Evolutionary conservation across 495 filamentous ascomycete species (phyloP).

Genomic region (Trichoderma virens): DNA sequence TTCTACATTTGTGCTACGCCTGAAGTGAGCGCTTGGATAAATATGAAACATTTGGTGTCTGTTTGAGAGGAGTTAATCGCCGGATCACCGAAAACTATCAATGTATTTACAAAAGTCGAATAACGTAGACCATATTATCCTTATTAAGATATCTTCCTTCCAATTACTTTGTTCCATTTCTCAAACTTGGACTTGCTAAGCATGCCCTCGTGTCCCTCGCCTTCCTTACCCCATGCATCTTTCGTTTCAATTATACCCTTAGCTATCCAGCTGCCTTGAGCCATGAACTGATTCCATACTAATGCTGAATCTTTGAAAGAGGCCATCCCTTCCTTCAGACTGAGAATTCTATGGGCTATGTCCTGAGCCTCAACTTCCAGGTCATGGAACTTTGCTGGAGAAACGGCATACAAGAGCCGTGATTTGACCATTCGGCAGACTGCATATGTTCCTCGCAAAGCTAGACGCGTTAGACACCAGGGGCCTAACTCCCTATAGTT

Average conservation of each 20-base stretch:
- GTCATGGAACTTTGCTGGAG: conserved; percentile 10
- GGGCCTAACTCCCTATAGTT: not conserved
- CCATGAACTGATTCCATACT: conserved; percentile 12
- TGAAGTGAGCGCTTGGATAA: too few relatives aligned
- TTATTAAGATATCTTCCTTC: not conserved
- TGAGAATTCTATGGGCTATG: conserved; percentile 7
- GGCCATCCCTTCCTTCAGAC: not conserved
- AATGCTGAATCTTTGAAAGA: not conserved
- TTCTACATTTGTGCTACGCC: too few relatives aligned
- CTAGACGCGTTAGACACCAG: conserved; percentile 2
- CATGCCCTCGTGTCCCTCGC: not conserved
- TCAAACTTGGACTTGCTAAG: not conserved
- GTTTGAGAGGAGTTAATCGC: too few relatives aligned
- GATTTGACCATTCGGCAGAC: conserved; percentile 14
- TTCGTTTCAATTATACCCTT: conserved; percentile 12
- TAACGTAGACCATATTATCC: too few relatives aligned
- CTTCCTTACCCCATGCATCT: not conserved
- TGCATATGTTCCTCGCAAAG: conserved; percentile 13
- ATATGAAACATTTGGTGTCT: too few relatives aligned
- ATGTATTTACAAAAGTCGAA: too few relatives aligned
- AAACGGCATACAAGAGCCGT: conserved; percentile 12
- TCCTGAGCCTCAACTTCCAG: conserved; percentile 13
- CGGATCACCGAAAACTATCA: too few relatives aligned
- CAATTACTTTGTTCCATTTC: not conserved
- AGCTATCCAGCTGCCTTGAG: conserved; percentile 13